phyloP scores from a whole-genome alignment of 805 yeast species.

The Dipodascopsis uninucleata region DNA sequence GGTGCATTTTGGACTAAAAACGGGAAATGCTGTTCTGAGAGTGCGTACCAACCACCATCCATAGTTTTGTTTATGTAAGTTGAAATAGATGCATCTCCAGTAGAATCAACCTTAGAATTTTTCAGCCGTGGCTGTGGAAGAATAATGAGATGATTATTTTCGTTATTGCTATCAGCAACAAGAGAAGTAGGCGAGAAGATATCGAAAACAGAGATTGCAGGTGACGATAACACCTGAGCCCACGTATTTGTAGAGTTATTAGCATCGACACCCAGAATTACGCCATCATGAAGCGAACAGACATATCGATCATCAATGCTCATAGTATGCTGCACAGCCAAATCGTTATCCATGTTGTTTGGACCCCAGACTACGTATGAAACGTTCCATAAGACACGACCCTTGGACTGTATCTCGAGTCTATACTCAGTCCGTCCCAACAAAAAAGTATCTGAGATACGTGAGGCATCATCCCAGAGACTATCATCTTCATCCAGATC shows the following conservation, averaged over 20 bases:
- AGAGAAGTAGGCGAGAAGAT: constrained; percentile 41
- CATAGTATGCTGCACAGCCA: constrained; percentile 43
- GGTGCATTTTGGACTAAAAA: constrained; percentile 80
- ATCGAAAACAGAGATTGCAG: constrained; percentile 40
- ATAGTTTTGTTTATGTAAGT: constrained; percentile 66
- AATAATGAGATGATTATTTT: constrained; percentile 32
- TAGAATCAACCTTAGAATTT: constrained; percentile 8
- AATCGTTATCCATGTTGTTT: constrained; percentile 68
- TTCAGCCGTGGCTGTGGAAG: constrained; percentile 38
- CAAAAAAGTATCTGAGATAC: constrained; percentile 14
- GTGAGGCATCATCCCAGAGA: constrained; percentile 15
- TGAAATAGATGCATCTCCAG: constrained; percentile 39
- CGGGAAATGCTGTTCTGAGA: constrained; percentile 75
- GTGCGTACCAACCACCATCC: constrained; percentile 72
- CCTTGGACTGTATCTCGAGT: constrained; percentile 63
- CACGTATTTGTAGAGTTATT: constrained; percentile 46
- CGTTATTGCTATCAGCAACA: neutral
- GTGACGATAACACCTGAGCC: constrained; percentile 26
- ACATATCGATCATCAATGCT: constrained; percentile 65
- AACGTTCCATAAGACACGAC: constrained; percentile 75
- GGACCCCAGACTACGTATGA: constrained; percentile 90
- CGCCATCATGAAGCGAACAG: constrained; percentile 78
- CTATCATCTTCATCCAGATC: constrained; percentile 21
- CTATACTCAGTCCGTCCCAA: constrained; percentile 34
- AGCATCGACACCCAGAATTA: constrained; percentile 66